These are phyloP conservation scores for Barnettozyma pratensis DNA, from an alignment of 805 yeast species.

Conservation along the genomic window DNA sequence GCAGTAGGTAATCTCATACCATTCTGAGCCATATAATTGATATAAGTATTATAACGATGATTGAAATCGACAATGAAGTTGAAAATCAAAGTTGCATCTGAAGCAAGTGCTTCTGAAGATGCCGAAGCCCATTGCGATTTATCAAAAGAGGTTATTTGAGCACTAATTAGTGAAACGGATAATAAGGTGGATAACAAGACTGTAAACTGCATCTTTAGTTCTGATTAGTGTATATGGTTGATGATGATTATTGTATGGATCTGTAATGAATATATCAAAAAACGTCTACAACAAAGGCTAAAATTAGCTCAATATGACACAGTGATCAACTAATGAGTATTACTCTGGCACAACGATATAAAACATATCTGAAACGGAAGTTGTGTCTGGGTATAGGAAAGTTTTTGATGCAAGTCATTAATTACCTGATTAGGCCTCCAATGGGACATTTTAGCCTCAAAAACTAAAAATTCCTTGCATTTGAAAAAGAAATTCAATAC, in stretches of 20 bases:
- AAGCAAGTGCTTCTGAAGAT: slow-evolving; percentile 15
- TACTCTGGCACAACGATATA: not conserved
- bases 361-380: not conserved
- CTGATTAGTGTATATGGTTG: not conserved
- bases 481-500: not conserved
- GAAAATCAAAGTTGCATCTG: slow-evolving; percentile 18
- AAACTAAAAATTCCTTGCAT: not conserved
- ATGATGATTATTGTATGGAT: not conserved
- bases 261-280: not conserved
- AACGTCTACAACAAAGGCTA: not conserved
- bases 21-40: slow-evolving; percentile 21
- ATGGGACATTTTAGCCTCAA: slow-evolving; percentile 9
- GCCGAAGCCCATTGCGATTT: slow-evolving; percentile 15
- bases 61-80: slow-evolving; percentile 20
- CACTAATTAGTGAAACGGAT: not conserved
- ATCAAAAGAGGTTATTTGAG: slow-evolving; percentile 11
- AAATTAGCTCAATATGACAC: not conserved
- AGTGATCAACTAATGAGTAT: not conserved
- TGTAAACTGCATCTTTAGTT: not conserved
- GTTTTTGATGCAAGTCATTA: not conserved
- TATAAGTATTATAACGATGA: slow-evolving; percentile 11
- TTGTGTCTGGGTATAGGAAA: not conserved
- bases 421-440: slow-evolving; percentile 13
- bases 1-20: slow-evolving; percentile 29
- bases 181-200: not conserved